A percentile compares a stretch with the other conserved stretches of the same genome.
Evolutionary conservation across 2,329 filamentous ascomycete species (phyloP).

Genomic region (Penicillium sp.): DNA sequence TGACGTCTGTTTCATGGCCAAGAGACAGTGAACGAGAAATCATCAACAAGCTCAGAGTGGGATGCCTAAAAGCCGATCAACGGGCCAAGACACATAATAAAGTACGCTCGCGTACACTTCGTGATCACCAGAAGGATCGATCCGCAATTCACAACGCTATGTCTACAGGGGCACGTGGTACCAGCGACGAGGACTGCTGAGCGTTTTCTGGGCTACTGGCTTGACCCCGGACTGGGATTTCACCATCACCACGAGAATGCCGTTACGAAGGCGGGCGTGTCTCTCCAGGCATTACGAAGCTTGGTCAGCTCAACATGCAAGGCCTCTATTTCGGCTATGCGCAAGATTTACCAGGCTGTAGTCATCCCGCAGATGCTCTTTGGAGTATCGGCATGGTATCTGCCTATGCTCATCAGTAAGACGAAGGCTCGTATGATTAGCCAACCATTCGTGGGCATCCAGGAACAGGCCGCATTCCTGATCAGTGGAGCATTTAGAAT

Average conservation of each 20-base stretch:
- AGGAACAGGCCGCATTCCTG: slow-evolving; percentile 10
- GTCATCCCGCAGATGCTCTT: slow-evolving; percentile 32
- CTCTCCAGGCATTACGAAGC: too few relatives aligned
- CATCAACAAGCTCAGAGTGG: background rate
- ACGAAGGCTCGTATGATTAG: background rate
- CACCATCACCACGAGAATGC: too few relatives aligned
- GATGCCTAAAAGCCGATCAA: slow-evolving; percentile 1
- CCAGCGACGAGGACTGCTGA: too few relatives aligned
- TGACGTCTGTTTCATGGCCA: background rate
- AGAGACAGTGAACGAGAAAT: too few relatives aligned
- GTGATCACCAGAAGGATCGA: background rate
- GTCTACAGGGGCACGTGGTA: too few relatives aligned
- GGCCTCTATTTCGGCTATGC: slow-evolving; percentile 7
- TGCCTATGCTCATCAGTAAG: slow-evolving; percentile 2
- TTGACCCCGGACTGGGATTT: too few relatives aligned
- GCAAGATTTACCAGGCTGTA: slow-evolving; percentile 27
- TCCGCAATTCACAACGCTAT: too few relatives aligned
- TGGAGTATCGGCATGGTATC: slow-evolving; percentile 25
- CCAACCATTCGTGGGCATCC: slow-evolving; percentile 3
- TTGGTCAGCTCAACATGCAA: slow-evolving; percentile 2
- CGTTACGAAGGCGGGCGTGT: too few relatives aligned
- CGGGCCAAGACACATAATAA: slow-evolving; percentile 5
- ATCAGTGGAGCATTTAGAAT: slow-evolving; percentile 14
- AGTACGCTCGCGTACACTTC: slow-evolving; percentile 8
- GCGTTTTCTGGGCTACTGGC: too few relatives aligned